A percentile compares a stretch with the other conserved stretches of the same genome.
phyloP scores from a whole-genome alignment of 768 basidiomycete genomes.

The Leccinum subtestaceum region DNA sequence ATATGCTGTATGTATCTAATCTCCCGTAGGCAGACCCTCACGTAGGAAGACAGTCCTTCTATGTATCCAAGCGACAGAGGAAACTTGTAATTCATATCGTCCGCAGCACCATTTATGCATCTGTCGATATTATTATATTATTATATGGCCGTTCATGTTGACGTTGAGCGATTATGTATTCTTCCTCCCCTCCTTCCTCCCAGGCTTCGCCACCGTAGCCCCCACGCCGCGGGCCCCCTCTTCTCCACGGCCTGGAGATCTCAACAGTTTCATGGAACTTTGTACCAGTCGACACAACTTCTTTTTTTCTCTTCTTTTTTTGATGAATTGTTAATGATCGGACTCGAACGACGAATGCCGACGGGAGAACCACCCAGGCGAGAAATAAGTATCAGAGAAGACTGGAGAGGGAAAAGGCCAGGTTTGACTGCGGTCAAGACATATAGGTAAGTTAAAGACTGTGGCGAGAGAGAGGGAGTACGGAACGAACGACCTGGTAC shows the following conservation, averaged over 20 bases:
- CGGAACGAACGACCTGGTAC: neutral
- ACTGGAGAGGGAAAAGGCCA: no score
- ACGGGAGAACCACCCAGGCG: no score
- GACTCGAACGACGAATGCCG: no score
- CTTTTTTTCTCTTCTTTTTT: neutral
- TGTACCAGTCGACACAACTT: neutral
- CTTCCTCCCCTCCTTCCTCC: neutral
- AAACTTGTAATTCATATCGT: neutral
- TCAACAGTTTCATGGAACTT: neutral
- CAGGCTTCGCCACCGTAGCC: neutral
- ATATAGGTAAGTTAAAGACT: no score
- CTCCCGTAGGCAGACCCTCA: no score
- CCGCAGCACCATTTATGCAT: no score
- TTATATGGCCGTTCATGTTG: constrained; percentile 20
- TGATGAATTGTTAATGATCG: neutral
- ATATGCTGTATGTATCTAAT: no score
- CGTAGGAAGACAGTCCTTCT: no score
- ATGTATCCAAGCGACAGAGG: neutral
- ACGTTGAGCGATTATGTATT: constrained; percentile 9
- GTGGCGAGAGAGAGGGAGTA: neutral
- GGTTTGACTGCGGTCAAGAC: no score
- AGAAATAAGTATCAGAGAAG: no score
- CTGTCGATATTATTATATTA: no score
- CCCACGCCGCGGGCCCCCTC: neutral
- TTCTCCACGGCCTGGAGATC: constrained; percentile 3